Evolutionary conservation across 257 asterid genomes (phyloP).

Genomic region (Petunia axillaris): DNA sequence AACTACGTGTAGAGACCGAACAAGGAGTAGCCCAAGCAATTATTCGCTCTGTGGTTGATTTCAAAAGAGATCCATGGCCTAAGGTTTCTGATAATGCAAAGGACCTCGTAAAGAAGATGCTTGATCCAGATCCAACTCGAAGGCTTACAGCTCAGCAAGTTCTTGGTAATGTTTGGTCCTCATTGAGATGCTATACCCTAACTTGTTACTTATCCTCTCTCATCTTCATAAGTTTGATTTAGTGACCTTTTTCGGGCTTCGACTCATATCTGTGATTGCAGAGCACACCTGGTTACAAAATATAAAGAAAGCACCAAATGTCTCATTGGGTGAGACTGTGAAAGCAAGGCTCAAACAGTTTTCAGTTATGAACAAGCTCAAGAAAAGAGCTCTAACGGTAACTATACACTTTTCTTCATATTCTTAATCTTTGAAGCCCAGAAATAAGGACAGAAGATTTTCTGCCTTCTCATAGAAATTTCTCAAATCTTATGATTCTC

Average conservation of each 20-base stretch:
- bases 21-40: constrained; percentile 84
- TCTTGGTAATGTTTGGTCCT: constrained; percentile 50
- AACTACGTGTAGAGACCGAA: constrained; percentile 57
- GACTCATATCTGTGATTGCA: constrained; percentile 29
- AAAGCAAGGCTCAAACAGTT: constrained; percentile 79
- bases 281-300: constrained; percentile 81
- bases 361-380: constrained; percentile 75
- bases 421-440: not conserved
- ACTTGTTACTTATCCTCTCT: not conserved
- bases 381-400: constrained; percentile 73
- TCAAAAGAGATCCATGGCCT: constrained; percentile 78
- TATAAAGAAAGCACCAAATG: constrained; percentile 71
- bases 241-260: constrained; percentile 7
- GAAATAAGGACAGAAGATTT: not conserved
- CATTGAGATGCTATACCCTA: constrained; percentile 16
- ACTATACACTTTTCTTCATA: not conserved
- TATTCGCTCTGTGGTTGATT: constrained; percentile 64
- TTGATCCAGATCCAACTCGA: constrained; percentile 58
- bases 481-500: constrained; percentile 13
- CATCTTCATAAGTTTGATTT: constrained; percentile 4
- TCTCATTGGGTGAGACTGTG: constrained; percentile 74
- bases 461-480: not conserved
- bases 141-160: constrained; percentile 75
- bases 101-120: constrained; percentile 80
- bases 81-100: constrained; percentile 66